Evolutionary conservation across 306 rosid species (phyloP).

Genomic region (Medicago lupulina): DNA sequence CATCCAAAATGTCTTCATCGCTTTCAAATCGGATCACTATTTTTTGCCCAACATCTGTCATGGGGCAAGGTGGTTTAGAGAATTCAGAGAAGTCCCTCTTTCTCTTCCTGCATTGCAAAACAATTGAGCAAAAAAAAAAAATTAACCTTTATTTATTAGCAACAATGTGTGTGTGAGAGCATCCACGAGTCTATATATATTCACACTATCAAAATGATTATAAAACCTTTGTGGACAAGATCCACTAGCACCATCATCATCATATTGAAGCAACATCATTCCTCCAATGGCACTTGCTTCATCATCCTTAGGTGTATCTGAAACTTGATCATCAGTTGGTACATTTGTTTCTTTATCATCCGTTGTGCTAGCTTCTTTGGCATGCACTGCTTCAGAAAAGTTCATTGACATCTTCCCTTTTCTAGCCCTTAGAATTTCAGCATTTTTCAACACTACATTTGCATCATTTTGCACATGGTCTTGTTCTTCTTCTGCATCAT

Average conservation of each 20-base stretch:
- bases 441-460: not conserved
- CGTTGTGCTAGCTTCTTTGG: no score
- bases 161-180: no score
- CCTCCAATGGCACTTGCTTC: not conserved
- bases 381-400: not conserved
- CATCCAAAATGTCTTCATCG: conserved; percentile 55
- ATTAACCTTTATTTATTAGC: no score
- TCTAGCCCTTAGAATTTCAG: not conserved
- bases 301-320: not conserved
- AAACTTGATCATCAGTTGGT: not conserved
- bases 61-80: not conserved
- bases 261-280: not conserved
- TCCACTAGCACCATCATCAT: not conserved
- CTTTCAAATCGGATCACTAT: conserved; percentile 61
- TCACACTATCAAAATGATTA: no score
- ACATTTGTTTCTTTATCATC: not conserved
- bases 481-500: not conserved
- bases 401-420: not conserved
- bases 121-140: no score
- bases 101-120: conserved; percentile 49
- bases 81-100: conserved; percentile 32
- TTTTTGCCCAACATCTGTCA: conserved; percentile 30
- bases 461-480: not conserved
- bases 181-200: no score
- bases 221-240: not conserved